phyloP scores from a whole-genome alignment of 352 stramenopile species.

The Globisporangium paddicum region DNA sequence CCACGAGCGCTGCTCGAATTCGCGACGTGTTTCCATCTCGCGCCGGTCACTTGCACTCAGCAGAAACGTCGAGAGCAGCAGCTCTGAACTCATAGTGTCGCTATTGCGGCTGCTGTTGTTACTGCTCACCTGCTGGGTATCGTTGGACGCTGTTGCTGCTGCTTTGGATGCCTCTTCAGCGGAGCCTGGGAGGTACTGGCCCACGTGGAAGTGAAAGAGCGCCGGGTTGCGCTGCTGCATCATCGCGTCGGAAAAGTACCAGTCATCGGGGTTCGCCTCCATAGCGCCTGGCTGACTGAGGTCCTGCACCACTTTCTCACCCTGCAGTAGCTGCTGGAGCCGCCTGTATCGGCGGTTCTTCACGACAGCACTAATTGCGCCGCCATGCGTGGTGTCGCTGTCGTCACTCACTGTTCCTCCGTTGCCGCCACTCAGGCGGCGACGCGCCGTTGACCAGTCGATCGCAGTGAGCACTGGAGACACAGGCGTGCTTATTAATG shows the following conservation, averaged over 20 bases:
- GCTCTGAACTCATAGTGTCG: conserved; percentile 5
- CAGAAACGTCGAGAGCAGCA: conserved; percentile 61
- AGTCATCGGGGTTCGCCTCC: conserved; percentile 21
- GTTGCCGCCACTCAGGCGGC: not conserved
- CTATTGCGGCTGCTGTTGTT: not conserved
- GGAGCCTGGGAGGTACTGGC: conserved; percentile 44
- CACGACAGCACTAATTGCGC: conserved; percentile 16
- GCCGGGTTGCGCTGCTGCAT: conserved; percentile 80
- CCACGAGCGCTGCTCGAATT: conserved; percentile 62
- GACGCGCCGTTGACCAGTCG: conserved; percentile 5
- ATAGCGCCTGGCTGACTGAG: conserved; percentile 4
- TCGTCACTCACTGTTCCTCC: not conserved
- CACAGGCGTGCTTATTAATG: not conserved
- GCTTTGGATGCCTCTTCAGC: not conserved
- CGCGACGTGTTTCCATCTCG: conserved; percentile 58
- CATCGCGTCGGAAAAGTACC: conserved; percentile 75
- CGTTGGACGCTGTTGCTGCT: not conserved
- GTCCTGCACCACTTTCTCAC: conserved; percentile 10
- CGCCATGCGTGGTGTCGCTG: not conserved
- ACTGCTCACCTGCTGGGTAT: not conserved
- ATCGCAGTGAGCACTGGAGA: not conserved
- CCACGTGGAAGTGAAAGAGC: conserved; percentile 82
- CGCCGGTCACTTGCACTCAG: conserved; percentile 61
- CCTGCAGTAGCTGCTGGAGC: conserved; percentile 57
- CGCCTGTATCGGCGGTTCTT: conserved; percentile 75